phyloP scores from a whole-genome alignment of 495 filamentous ascomycete genomes.

The Cercophora newfieldiana region DNA sequence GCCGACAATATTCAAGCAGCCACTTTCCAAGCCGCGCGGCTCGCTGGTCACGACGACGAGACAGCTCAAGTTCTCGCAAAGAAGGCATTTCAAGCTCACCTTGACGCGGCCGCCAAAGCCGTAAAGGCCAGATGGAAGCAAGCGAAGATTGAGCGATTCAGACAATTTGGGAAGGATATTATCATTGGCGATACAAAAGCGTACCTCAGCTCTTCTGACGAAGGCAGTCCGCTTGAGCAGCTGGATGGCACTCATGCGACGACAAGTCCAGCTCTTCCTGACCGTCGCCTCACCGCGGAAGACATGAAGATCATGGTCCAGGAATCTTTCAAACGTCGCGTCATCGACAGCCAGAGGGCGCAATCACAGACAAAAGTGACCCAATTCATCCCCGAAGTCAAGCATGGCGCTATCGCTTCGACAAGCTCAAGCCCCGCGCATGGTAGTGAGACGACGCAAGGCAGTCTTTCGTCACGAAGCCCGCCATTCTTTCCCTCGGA shows the following conservation, averaged over 20 bases:
- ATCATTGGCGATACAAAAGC: no score
- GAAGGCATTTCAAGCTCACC: background rate
- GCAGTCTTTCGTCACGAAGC: background rate
- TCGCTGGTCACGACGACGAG: background rate
- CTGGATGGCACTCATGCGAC: no score
- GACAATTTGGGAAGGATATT: no score
- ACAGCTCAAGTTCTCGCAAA: background rate
- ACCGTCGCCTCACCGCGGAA: no score
- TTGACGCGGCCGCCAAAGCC: background rate
- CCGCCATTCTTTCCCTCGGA: background rate
- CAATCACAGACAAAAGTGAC: background rate
- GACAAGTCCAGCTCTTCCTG: no score
- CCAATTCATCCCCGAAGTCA: conserved; percentile 1
- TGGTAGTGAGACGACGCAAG: conserved; percentile 22
- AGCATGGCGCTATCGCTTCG: background rate
- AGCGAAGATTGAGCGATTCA: background rate
- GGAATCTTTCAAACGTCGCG: no score
- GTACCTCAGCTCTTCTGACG: no score
- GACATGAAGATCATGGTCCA: no score
- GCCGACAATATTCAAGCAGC: background rate
- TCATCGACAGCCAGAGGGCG: background rate
- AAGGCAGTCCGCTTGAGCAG: no score
- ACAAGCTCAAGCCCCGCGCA: conserved; percentile 16
- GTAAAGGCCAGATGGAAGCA: background rate
- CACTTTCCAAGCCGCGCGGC: background rate